Evolutionary conservation across 2,329 filamentous ascomycete species (phyloP).

Genomic region (Beauveria rudraprayagi): DNA sequence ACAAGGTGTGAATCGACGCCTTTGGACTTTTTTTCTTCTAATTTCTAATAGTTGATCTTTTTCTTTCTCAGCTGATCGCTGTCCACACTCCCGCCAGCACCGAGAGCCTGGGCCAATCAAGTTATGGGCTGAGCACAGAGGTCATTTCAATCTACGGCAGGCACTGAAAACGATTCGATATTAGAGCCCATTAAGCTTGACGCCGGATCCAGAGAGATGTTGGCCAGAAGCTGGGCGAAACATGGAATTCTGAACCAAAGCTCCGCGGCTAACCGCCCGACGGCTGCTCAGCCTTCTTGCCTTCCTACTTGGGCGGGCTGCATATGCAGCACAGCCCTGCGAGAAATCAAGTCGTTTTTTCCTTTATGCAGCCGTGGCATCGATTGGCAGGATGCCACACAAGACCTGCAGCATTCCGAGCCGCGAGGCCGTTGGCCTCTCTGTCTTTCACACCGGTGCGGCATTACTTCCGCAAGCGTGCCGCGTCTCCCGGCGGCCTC

Average conservation of each 20-base stretch:
- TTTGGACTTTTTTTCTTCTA: neutral
- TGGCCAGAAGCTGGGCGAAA: too few relatives aligned
- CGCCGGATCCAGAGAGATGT: too few relatives aligned
- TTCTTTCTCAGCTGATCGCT: neutral
- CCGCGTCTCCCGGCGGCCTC: neutral
- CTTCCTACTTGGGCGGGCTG: neutral
- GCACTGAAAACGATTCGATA: too few relatives aligned
- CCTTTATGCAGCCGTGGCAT: neutral
- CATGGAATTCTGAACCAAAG: neutral
- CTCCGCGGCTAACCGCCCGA: neutral
- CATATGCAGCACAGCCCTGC: constrained; percentile 2
- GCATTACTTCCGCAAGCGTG: neutral
- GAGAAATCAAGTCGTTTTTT: neutral
- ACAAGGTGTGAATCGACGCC: neutral
- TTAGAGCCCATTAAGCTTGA: too few relatives aligned
- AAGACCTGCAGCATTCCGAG: neutral
- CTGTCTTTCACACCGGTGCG: neutral
- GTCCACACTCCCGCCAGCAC: too few relatives aligned
- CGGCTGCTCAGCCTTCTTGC: neutral
- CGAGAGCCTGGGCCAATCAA: too few relatives aligned
- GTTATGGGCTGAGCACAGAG: too few relatives aligned
- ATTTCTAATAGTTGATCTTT: neutral
- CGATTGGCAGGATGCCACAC: neutral
- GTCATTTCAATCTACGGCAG: too few relatives aligned
- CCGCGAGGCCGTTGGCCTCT: neutral